Conservation (phyloP, 345 rosid genomes). For the Arabidopsis thaliana region DNA sequence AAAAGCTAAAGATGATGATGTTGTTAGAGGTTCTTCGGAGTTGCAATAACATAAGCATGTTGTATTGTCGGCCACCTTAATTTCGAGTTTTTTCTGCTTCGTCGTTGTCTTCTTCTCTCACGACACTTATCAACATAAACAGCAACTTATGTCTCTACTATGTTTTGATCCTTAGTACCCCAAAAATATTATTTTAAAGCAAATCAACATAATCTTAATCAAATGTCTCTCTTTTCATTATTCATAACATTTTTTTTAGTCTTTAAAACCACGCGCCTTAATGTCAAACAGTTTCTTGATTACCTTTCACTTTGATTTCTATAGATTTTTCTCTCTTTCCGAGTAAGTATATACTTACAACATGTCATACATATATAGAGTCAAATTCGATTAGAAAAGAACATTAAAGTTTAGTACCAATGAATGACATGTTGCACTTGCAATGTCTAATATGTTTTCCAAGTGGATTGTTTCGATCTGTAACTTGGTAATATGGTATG, state of each 20-base stretch:
- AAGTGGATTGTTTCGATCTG: slow-evolving; percentile 41
- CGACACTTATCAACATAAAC: slow-evolving; percentile 44
- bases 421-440: slow-evolving; percentile 43
- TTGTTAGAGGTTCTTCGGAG: slow-evolving; percentile 35
- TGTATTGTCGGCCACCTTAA: slow-evolving; percentile 50
- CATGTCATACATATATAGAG: slow-evolving; percentile 13
- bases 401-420: slow-evolving; percentile 36
- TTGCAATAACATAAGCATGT: slow-evolving; percentile 49
- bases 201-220: background rate
- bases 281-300: slow-evolving; percentile 28
- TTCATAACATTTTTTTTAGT: background rate
- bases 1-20: slow-evolving; percentile 5
- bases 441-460: slow-evolving; percentile 34
- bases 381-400: slow-evolving; percentile 29
- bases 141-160: slow-evolving; percentile 38
- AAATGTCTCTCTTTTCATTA: background rate
- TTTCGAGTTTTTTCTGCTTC: slow-evolving; percentile 34
- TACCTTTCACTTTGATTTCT: background rate
- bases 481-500: slow-evolving; percentile 45
- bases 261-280: slow-evolving; percentile 19
- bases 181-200: background rate
- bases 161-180: slow-evolving; percentile 40
- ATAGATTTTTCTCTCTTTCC: slow-evolving; percentile 17
- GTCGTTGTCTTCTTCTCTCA: slow-evolving; percentile 44
- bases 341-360: slow-evolving; percentile 3